Conservation (phyloP, 805 yeast genomes). For the Yarrowia yakushimensis region DNA sequence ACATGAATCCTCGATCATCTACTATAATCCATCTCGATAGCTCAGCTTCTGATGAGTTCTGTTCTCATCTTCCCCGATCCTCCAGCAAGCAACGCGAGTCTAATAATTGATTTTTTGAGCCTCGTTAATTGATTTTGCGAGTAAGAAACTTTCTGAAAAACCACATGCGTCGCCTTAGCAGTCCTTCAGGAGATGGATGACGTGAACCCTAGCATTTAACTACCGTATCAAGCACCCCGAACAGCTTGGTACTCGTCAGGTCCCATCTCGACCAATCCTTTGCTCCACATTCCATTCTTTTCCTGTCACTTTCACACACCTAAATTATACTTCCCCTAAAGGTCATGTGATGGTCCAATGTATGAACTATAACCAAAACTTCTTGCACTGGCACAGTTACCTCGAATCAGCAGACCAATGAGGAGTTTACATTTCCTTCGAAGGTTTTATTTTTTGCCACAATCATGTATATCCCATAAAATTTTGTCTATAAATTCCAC, state of each 20-base stretch:
- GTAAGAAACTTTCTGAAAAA: background rate
- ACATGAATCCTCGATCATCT: no score
- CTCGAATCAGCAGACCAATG: background rate
- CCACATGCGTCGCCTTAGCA: background rate
- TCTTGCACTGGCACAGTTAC: background rate
- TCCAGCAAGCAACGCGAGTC: background rate
- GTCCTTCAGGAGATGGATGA: background rate
- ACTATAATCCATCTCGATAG: no score
- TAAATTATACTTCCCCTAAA: background rate
- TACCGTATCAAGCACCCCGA: no score
- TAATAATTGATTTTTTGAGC: background rate
- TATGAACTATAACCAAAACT: background rate
- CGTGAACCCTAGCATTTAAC: background rate
- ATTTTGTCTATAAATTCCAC: background rate
- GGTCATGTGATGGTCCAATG: conserved; percentile 6
- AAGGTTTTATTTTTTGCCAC: background rate
- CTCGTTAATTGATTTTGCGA: background rate
- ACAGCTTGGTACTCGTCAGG: background rate
- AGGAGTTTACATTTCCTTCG: background rate
- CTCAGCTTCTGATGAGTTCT: no score
- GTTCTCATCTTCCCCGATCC: no score
- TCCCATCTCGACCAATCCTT: background rate
- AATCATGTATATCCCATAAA: background rate
- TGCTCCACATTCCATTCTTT: background rate
- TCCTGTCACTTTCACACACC: background rate